phyloP scores from a whole-genome alignment of 352 stramenopile species.

The Phytophthora vignae region DNA sequence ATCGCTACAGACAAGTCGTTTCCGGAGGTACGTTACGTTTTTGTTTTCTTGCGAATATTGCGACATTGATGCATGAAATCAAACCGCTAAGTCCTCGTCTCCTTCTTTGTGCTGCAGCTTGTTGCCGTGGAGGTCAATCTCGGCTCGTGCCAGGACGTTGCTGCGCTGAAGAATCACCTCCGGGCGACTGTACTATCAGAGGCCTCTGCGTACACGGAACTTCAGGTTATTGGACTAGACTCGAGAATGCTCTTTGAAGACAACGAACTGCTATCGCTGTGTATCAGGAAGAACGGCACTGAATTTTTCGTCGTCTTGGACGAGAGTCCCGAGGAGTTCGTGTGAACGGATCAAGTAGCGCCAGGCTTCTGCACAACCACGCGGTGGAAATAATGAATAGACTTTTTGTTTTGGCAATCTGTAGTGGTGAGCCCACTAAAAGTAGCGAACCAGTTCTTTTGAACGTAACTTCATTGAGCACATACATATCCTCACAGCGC shows the following conservation, averaged over 20 bases:
- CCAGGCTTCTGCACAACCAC: background rate
- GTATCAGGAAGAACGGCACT: slow-evolving; percentile 31
- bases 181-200: slow-evolving; percentile 25
- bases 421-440: background rate
- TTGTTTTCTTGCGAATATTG: too few relatives aligned
- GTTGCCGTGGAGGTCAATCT: slow-evolving; percentile 26
- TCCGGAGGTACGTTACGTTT: slow-evolving; percentile 32
- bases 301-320: slow-evolving; percentile 41
- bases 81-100: background rate
- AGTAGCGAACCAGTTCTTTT: background rate
- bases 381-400: background rate
- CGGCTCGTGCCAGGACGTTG: slow-evolving; percentile 24
- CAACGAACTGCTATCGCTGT: slow-evolving; percentile 24
- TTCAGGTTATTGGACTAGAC: slow-evolving; percentile 32
- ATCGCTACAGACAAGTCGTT: slow-evolving; percentile 40
- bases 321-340: slow-evolving; percentile 31
- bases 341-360: slow-evolving; percentile 11
- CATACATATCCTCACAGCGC: background rate
- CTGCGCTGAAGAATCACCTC: slow-evolving; percentile 29
- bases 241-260: slow-evolving; percentile 29
- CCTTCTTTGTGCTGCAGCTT: slow-evolving; percentile 25
- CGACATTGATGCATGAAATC: background rate
- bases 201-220: slow-evolving; percentile 3
- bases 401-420: background rate
- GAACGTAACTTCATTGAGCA: background rate